Evolutionary conservation across 148 eudicot species (phyloP).

Genomic region (Vaccinium darrowii): DNA sequence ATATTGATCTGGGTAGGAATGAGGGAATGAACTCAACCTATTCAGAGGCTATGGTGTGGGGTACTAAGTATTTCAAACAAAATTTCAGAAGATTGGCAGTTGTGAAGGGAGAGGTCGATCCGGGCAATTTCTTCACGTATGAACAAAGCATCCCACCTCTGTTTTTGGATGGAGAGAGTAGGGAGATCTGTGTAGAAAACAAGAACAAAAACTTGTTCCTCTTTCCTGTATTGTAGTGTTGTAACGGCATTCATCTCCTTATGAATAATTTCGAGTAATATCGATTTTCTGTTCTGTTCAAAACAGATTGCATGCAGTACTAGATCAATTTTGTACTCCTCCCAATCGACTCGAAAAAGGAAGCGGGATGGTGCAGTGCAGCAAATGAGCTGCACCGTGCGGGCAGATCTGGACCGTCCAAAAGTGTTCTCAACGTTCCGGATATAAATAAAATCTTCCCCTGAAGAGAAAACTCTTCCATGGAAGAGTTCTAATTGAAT

Average conservation of each 20-base stretch:
- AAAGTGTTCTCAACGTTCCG: too few species aligned
- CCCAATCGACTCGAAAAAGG: too few species aligned
- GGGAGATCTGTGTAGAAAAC: background rate
- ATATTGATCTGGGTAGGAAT: conserved; percentile 18
- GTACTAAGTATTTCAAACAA: conserved; percentile 20
- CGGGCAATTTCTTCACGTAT: conserved; percentile 17
- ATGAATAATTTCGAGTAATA: background rate
- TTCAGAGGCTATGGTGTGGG: conserved; percentile 20
- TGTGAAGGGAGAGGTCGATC: conserved; percentile 20
- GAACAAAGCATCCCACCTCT: conserved; percentile 25
- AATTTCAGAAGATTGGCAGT: conserved; percentile 20
- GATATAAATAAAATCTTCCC: too few species aligned
- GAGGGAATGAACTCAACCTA: conserved; percentile 1
- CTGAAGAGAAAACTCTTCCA: too few species aligned
- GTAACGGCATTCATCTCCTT: background rate
- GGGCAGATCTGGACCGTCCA: too few species aligned
- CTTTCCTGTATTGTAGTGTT: background rate
- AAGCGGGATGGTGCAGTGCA: too few species aligned
- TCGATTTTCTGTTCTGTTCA: background rate
- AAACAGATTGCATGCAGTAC: background rate
- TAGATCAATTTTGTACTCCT: too few species aligned
- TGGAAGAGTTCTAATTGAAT: too few species aligned
- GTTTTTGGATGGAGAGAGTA: background rate
- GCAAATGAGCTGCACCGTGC: too few species aligned
- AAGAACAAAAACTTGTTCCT: background rate